Base-by-base conservation (phyloP, 768 basidiomycete species). In the Tulasnella sp. region DNA sequence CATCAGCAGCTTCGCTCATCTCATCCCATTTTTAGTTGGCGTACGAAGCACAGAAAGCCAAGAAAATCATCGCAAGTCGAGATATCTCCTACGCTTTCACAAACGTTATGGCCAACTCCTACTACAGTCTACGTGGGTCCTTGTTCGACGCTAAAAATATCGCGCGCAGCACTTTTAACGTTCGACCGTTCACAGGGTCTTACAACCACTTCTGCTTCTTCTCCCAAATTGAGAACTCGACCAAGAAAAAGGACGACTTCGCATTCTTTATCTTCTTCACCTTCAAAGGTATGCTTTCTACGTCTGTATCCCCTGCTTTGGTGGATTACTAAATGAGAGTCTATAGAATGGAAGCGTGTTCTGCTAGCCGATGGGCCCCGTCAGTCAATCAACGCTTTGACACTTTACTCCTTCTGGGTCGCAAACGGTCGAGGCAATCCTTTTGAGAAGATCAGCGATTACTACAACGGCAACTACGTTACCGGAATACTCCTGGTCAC, bases 261-360 rank as follows among this genome's bases (percentile, higher is more conserved):
- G 96, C 97, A 40, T 99, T 99, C 87, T 99, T 97, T 84, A 89
- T 99, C 81, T 99, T 99, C 89, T 99, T 99, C 84, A 93, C 92
- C 0, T 99, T 99, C 88, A 99, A 99, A 87, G 97, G 97, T 93
- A 78, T 74, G 90, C 85, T 25, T 8, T 29, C 15, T 71, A 25
- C 78, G 19, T 54, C 22, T 7, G 42, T 54, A 67, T 34, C n/a
- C 7, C 8, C 52, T 36, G 64, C 11, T 69, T 15, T n/a, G 12
- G 11, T 22, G 54, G 22, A 25, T 45, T 67, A 25, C 22, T 25
- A 31, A 69, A 49, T 54, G 52, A n/a, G n/a, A 22, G 25, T 54
- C 19, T 54, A 36, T 81, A 93, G 92, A 89, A 81, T 94, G 93
- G 93, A 94, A 94, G 83, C 89, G 91, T n/a, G 83, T 95, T 12